Percentiles rank a stretch among this genome's conserved stretches.
Evolutionary conservation across 2,329 filamentous ascomycete species (phyloP).

Genomic region (Verticillium zaregamsianum): DNA sequence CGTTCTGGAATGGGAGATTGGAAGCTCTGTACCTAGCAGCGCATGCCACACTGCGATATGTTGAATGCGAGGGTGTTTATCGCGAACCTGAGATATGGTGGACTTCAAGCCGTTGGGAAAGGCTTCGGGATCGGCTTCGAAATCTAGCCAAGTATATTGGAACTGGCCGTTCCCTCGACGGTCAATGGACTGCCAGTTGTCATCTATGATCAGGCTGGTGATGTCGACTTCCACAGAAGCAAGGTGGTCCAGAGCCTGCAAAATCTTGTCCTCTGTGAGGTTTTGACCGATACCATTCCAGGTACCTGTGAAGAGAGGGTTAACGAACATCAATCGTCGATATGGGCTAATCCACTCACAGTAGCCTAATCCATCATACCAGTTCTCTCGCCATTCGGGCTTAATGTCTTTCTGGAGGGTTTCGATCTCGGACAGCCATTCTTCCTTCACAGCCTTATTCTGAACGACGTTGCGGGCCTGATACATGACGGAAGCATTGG

Average conservation of each 20-base stretch:
- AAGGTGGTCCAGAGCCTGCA: conserved; percentile 69
- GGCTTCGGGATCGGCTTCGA: conserved; percentile 75
- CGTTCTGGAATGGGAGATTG: background rate
- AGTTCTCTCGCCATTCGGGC: conserved; percentile 72
- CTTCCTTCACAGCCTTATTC: conserved; percentile 35
- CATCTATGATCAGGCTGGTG: conserved; percentile 87
- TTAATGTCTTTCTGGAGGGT: conserved; percentile 44
- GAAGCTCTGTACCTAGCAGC: conserved; percentile 41
- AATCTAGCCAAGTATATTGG: conserved; percentile 68
- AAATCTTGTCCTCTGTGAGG: conserved; percentile 75
- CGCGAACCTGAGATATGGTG: conserved; percentile 64
- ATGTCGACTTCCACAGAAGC: conserved; percentile 70
- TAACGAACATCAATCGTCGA: background rate
- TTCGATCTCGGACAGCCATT: conserved; percentile 42
- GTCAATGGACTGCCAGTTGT: conserved; percentile 87
- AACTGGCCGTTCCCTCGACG: conserved; percentile 46
- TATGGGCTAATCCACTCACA: conserved; percentile 48
- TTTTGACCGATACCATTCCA: conserved; percentile 91
- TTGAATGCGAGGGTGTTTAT: conserved; percentile 65
- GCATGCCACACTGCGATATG: conserved; percentile 96
- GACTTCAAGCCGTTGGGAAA: conserved; percentile 79
- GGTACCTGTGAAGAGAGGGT: conserved; percentile 48
- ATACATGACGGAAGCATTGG: conserved; percentile 79
- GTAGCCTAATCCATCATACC: conserved; percentile 90
- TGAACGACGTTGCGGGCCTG: conserved; percentile 68